phyloP scores from a whole-genome alignment of 2,329 filamentous ascomycete species.

The Epichloe sp. region DNA sequence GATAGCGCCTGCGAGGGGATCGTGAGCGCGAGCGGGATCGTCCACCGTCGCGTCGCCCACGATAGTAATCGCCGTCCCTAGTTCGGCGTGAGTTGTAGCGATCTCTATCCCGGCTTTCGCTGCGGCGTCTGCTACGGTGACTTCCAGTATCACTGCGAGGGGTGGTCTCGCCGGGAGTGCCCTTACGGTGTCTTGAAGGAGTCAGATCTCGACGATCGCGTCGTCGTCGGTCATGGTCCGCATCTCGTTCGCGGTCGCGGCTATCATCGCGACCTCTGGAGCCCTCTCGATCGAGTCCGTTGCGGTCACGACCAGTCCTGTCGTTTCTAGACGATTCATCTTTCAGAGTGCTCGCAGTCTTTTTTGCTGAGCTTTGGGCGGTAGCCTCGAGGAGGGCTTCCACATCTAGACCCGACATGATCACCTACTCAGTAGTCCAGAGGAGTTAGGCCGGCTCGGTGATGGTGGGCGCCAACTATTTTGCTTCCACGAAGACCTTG shows the following conservation, averaged over 20 bases:
- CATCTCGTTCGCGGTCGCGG: slow-evolving; percentile 42
- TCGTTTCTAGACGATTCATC: slow-evolving; percentile 39
- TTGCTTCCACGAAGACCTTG: not conserved
- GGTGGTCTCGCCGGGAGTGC: slow-evolving; percentile 47
- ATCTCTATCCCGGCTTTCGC: slow-evolving; percentile 64
- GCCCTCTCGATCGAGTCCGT: slow-evolving; percentile 41
- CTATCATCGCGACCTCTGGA: slow-evolving; percentile 44
- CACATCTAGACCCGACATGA: slow-evolving; percentile 52
- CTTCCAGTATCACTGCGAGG: slow-evolving; percentile 66
- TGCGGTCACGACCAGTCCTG: slow-evolving; percentile 14
- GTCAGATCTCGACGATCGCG: slow-evolving; percentile 45
- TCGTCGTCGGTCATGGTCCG: slow-evolving; percentile 38
- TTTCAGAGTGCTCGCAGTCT: slow-evolving; percentile 30
- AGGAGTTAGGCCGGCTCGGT: not conserved
- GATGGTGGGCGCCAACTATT: not conserved
- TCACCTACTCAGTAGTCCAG: slow-evolving; percentile 10
- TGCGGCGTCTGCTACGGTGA: slow-evolving; percentile 70
- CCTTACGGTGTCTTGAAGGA: slow-evolving; percentile 29
- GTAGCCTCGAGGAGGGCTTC: slow-evolving; percentile 84
- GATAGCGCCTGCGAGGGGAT: slow-evolving; percentile 51
- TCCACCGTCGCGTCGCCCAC: slow-evolving; percentile 26
- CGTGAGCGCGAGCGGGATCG: slow-evolving; percentile 58
- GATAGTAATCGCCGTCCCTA: slow-evolving; percentile 62
- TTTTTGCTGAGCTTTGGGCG: slow-evolving; percentile 45
- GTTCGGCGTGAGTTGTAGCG: slow-evolving; percentile 60